Base-by-base conservation (phyloP, 768 basidiomycete genomes). In the Nevesoporus exiguus region DNA sequence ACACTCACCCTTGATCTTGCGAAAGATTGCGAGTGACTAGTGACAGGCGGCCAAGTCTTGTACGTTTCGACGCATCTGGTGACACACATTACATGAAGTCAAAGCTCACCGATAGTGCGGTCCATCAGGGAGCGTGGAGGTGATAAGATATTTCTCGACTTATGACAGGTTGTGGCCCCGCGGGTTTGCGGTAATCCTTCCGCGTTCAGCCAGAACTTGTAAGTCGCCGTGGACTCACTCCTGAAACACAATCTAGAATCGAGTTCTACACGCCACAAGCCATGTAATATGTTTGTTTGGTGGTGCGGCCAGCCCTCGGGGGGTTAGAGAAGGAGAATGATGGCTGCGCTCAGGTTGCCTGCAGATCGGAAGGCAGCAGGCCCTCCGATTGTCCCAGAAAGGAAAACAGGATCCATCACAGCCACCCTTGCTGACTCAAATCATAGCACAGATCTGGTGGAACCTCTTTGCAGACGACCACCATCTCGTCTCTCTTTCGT, bases 351-450 rank as follows among this genome's bases (percentile, higher is more conserved):
- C 10, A 33, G 4, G 27, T 29, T 29, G 27, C 4, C 27, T 5
- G 27, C 8, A 8, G 27, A 29, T 29, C 27, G 27, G 8, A 29
- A 4, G 27, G 27, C 27, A n/a, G n/a, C n/a, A n/a, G n/a, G n/a
- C 27, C 8, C 8, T 8, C 27, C 27, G 8, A 5, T 29, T 33
- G 33, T 33, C 36, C 36, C n/a, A 37, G n/a, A 37, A 37, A n/a
- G n/a, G 36, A 17, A 21, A 33, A 11, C 33, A 33, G 33, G 9
- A 36, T 25, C 22, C n/a, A n/a, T 36, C 57, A 58, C 49, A 29
- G 39, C 39, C 39, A 39, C 39, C 39, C 3, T 17, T 5, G 13
- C 54, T 59, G 58, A 59, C 46, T 56, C 50, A 43, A 22, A 31
- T 34, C 17, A 15, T 8, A 29, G 27, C 27, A 29, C 27, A 8